These are phyloP conservation scores for Odontarrhena argentea DNA, from an alignment of 345 rosid genomes.

Conservation along the genomic window DNA sequence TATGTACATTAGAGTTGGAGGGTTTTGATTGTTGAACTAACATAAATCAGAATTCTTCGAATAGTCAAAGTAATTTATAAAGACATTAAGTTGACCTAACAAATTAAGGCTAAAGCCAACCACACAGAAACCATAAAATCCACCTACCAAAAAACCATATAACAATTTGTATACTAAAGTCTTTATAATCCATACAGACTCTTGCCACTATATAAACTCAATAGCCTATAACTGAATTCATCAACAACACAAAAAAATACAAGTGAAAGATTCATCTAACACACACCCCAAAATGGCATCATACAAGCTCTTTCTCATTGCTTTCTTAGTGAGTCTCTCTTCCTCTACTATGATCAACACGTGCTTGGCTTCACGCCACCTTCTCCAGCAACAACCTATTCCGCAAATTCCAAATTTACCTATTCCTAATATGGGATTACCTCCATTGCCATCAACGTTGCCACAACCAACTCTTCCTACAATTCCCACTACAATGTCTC, in stretches of 20 bases:
- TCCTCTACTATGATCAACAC: constrained; percentile 27
- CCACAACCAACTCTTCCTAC: constrained; percentile 22
- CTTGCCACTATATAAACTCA: constrained; percentile 36
- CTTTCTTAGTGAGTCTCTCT: constrained; percentile 27
- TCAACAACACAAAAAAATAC: constrained; percentile 13
- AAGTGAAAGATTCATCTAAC: constrained; percentile 20
- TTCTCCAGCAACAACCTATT: constrained; percentile 40
- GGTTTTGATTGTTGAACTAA: too few relatives aligned
- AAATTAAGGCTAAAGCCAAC: background rate
- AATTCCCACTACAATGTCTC: constrained; percentile 1
- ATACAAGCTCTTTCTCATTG: constrained; percentile 34
- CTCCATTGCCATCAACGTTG: constrained; percentile 24
- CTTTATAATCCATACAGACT: constrained; percentile 1
- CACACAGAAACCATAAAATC: background rate
- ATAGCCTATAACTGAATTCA: background rate
- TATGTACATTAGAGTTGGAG: too few relatives aligned
- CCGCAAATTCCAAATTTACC: constrained; percentile 37
- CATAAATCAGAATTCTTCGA: too few relatives aligned
- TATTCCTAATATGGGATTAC: constrained; percentile 34
- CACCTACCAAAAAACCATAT: constrained; percentile 13
- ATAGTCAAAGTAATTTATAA: too few relatives aligned
- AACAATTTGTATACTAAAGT: background rate
- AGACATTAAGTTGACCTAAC: background rate
- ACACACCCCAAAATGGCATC: constrained; percentile 27
- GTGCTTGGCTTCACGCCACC: constrained; percentile 30